Conservation (phyloP, 257 asterid species). For the Voacanga thouarsii region DNA sequence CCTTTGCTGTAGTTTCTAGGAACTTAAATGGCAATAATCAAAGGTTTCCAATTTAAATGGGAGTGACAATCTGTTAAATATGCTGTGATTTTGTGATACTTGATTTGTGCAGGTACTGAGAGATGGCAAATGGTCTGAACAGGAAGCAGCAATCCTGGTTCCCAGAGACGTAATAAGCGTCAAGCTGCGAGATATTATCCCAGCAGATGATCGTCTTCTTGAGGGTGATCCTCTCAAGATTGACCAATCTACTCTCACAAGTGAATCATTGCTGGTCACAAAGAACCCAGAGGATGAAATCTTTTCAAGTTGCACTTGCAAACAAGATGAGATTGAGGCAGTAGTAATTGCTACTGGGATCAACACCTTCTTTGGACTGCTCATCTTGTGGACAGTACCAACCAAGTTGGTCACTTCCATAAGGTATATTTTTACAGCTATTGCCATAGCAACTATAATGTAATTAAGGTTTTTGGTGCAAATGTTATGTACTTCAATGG, state of each 20-base stretch:
- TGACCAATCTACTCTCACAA: slow-evolving; percentile 63
- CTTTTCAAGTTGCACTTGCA: slow-evolving; percentile 54
- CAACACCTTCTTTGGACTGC: slow-evolving; percentile 51
- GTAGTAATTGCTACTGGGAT: slow-evolving; percentile 56
- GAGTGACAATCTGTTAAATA: too few species aligned
- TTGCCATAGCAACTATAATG: neutral
- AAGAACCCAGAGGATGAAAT: slow-evolving; percentile 46
- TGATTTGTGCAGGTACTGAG: slow-evolving; percentile 42
- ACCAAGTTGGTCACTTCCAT: slow-evolving; percentile 54
- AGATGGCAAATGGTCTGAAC: slow-evolving; percentile 59
- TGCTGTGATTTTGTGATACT: neutral
- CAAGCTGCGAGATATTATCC: slow-evolving; percentile 69
- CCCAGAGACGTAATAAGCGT: slow-evolving; percentile 72
- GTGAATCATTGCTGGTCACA: slow-evolving; percentile 55
- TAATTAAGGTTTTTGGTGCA: neutral
- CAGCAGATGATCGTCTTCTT: slow-evolving; percentile 76
- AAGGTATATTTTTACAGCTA: slow-evolving; percentile 25
- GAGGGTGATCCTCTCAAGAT: slow-evolving; percentile 76
- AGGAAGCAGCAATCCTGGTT: slow-evolving; percentile 63
- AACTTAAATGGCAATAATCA: neutral
- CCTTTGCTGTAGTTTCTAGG: neutral
- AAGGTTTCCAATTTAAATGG: neutral
- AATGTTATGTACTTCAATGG: too few species aligned
- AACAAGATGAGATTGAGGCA: slow-evolving; percentile 61
- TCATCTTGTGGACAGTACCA: slow-evolving; percentile 59